Evolutionary conservation across 805 yeast genomes (phyloP).

Genomic region (Pichia exigua): DNA sequence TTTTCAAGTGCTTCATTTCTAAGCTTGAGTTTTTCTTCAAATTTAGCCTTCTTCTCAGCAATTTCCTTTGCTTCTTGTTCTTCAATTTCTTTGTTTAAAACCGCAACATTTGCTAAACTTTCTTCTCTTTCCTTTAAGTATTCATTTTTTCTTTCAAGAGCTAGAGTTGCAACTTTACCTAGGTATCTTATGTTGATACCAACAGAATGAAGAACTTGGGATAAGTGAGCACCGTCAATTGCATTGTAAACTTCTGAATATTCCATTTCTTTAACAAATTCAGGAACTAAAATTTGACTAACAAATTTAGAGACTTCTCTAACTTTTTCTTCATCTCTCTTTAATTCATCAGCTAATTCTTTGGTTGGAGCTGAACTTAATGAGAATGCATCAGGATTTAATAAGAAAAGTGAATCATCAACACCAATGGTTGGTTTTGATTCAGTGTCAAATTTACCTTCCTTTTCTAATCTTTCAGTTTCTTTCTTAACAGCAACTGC

Average conservation of each 20-base stretch:
- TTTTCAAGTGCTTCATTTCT: slow-evolving; percentile 13
- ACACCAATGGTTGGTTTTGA: slow-evolving; percentile 43
- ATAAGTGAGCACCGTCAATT: slow-evolving; percentile 72
- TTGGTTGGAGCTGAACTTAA: slow-evolving; percentile 34
- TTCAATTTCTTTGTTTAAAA: slow-evolving; percentile 23
- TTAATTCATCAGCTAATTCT: slow-evolving; percentile 29
- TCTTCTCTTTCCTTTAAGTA: slow-evolving; percentile 8
- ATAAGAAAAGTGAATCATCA: slow-evolving; percentile 44
- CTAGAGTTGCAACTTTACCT: slow-evolving; percentile 46
- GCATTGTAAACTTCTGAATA: slow-evolving; percentile 51
- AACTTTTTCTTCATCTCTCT: slow-evolving; percentile 55
- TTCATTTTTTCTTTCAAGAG: slow-evolving; percentile 18
- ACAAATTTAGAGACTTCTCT: slow-evolving; percentile 64
- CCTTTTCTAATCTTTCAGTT: slow-evolving; percentile 34
- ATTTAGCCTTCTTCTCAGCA: slow-evolving; percentile 26
- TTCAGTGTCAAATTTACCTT: slow-evolving; percentile 26
- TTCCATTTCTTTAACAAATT: slow-evolving; percentile 48
- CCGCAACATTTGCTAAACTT: slow-evolving; percentile 27
- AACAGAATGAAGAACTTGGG: slow-evolving; percentile 57
- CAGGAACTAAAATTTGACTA: slow-evolving; percentile 50
- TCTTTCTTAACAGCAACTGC: slow-evolving; percentile 43
- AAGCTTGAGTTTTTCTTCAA: slow-evolving; percentile 22
- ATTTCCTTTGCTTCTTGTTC: slow-evolving; percentile 21
- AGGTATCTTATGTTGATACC: slow-evolving; percentile 90
- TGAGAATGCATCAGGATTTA: slow-evolving; percentile 76